phyloP scores from a whole-genome alignment of 2,329 filamentous ascomycete genomes.

The Neocucurbitaria cava region DNA sequence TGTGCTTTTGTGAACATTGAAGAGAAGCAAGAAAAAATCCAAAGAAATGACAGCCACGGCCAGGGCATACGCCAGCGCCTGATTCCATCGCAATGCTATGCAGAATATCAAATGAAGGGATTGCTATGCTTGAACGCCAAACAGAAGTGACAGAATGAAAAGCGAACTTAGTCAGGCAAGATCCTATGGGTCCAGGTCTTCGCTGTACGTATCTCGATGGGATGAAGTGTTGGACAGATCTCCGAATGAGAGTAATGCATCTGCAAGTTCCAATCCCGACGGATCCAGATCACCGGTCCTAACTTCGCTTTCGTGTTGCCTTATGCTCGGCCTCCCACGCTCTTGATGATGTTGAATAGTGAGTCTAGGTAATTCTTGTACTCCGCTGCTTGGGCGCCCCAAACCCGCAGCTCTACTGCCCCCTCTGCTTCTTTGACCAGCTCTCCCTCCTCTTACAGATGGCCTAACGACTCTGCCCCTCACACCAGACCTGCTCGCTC shows the following conservation, averaged over 20 bases:
- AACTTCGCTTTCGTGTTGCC: background rate
- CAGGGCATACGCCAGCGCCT: background rate
- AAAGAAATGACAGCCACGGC: background rate
- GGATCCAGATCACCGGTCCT: background rate
- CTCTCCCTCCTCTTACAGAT: slow-evolving; percentile 7
- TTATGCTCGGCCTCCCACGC: background rate
- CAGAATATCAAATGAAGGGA: background rate
- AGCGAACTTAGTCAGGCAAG: background rate
- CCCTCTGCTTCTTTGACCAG: slow-evolving; percentile 3
- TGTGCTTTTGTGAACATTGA: background rate
- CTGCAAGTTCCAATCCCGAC: background rate
- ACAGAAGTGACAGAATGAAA: background rate
- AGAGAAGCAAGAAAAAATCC: background rate
- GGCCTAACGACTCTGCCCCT: slow-evolving; percentile 7
- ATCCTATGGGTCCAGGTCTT: background rate
- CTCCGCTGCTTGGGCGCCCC: background rate
- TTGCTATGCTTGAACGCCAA: background rate
- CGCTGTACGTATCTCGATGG: background rate
- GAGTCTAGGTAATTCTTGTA: background rate
- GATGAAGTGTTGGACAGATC: background rate
- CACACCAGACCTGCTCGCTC: background rate
- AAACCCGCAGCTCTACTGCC: background rate
- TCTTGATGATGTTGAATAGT: background rate
- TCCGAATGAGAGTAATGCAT: slow-evolving; percentile 1
- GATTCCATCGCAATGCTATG: background rate